Evolutionary conservation across 371 early-diverging fungal species (phyloP), one percentile per base, ranked within the genome.

Genomic region (Phascolomyces articulosus): DNA sequence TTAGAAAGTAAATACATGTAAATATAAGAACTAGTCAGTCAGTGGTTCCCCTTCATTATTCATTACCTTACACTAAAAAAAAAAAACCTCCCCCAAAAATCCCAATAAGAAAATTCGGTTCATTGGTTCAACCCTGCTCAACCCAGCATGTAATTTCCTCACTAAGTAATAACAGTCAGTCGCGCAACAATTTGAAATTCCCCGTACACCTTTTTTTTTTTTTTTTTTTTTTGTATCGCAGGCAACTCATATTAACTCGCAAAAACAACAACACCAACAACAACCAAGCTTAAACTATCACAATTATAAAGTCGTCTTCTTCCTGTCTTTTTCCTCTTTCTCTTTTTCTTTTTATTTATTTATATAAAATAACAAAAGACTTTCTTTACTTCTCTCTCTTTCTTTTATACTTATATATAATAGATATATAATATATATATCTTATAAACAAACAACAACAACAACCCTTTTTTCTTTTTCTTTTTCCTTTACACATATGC

Each of bases 401-500:
- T 11, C 11, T 34, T 34, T 34, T 34, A 34, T 34, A 34, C 34
- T 34, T 34, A 11, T 34, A 34, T 9, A 34, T 9, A 34, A 34
- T 15, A 44, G 16, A 44, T 13, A n/a, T 4, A 18, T 44, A 8
- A 15, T 44, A 18, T 13, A 18, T 13, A 8, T 44, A 8, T 44
- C 8, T 44, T 44, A 44, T 13, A 41, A n/a, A 16, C 44, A 44
- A 4, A n/a, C n/a, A n/a, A n/a, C n/a, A n/a, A n/a, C n/a, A n/a
- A n/a, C n/a, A n/a, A n/a, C n/a, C n/a, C n/a, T n/a, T n/a, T n/a
- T n/a, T n/a, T n/a, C n/a, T n/a, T n/a, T n/a, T n/a, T n/a, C n/a
- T n/a, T n/a, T 13, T n/a, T 4, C 44, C 16, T n/a, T 44, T 44
- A 44, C 26, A 20, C 59, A 61, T 38, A 64, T 64, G 65, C 38